phyloP scores from a whole-genome alignment of 2,329 filamentous ascomycete species.

The Paramyrothecium roridum region DNA sequence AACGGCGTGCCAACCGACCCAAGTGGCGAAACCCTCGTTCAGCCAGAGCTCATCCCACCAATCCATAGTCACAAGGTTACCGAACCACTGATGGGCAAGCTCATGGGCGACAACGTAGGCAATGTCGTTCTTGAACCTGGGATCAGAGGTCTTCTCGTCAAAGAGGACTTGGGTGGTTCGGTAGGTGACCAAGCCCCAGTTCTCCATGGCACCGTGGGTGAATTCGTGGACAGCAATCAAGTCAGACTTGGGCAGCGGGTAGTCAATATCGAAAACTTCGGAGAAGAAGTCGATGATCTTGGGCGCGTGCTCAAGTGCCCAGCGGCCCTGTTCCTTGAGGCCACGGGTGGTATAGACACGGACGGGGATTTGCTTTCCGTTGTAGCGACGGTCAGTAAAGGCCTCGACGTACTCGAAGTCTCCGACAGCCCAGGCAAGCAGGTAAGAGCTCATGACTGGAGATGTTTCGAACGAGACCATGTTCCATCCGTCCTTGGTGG shows the following conservation, averaged over 20 bases:
- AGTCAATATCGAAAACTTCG: slow-evolving; percentile 89
- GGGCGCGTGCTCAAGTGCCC: slow-evolving; percentile 86
- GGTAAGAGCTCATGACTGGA: slow-evolving; percentile 88
- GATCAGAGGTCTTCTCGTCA: slow-evolving; percentile 87
- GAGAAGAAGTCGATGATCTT: slow-evolving; percentile 97
- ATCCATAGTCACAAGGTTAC: slow-evolving; percentile 93
- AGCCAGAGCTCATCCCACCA: slow-evolving; percentile 95
- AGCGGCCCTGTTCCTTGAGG: slow-evolving; percentile 87
- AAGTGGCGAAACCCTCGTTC: slow-evolving; percentile 96
- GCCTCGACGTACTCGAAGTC: slow-evolving; percentile 97
- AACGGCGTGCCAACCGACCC: slow-evolving; percentile 93
- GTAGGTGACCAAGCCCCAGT: slow-evolving; percentile 96
- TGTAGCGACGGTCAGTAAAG: slow-evolving; percentile 84
- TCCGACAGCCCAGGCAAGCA: slow-evolving; percentile 90
- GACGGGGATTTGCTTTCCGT: slow-evolving; percentile 86
- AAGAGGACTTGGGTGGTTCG: slow-evolving; percentile 94
- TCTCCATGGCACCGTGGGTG: slow-evolving; percentile 85
- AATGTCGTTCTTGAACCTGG: slow-evolving; percentile 86
- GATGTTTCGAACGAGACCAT: slow-evolving; percentile 77
- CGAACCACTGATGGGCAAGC: slow-evolving; percentile 94
- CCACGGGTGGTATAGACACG: slow-evolving; percentile 94
- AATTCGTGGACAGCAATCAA: slow-evolving; percentile 92
- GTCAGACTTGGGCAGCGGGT: slow-evolving; percentile 89
- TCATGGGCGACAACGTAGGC: slow-evolving; percentile 99
- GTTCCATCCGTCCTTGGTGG: slow-evolving; percentile 62